These are phyloP conservation scores for Aspergillus pseudoterreus DNA, from an alignment of 2,329 filamentous ascomycete species.

Conservation along the genomic window DNA sequence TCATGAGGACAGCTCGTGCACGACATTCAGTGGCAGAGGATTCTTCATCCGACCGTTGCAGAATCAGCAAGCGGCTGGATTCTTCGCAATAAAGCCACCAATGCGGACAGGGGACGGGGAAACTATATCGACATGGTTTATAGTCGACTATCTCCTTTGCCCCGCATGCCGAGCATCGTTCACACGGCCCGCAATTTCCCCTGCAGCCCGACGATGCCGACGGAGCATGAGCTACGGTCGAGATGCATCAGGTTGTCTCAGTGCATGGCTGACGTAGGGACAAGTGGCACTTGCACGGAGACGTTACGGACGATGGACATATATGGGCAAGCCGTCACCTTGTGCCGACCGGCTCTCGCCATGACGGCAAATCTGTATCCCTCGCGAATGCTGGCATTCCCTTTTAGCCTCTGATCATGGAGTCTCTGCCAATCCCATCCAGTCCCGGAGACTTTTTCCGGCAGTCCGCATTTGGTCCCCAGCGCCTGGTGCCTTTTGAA, in stretches of 20 bases:
- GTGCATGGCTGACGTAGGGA: not conserved
- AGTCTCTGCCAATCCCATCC: not conserved
- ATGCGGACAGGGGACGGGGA: not conserved
- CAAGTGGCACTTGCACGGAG: not conserved
- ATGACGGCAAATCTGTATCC: not conserved
- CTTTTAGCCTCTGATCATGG: not conserved
- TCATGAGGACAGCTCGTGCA: not conserved
- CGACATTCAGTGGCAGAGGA: not conserved
- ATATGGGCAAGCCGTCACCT: not conserved
- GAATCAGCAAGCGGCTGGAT: not conserved
- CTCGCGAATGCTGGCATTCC: not conserved
- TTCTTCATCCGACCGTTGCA: not conserved
- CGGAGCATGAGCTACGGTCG: not conserved
- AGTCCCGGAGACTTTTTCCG: slow-evolving; percentile 1
- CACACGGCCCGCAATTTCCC: not conserved
- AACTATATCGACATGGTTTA: not conserved
- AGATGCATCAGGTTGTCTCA: not conserved
- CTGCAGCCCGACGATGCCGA: not conserved
- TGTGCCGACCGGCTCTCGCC: not conserved
- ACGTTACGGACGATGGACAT: not conserved
- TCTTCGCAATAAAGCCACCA: not conserved
- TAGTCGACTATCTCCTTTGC: not conserved
- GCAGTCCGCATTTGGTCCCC: slow-evolving; percentile 1
- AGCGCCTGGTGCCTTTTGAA: not conserved
- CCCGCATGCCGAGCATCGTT: not conserved